Percentiles rank a stretch among this genome's conserved stretches.
phyloP scores from a whole-genome alignment of 164 flowering plant species.

The Hamamelis virginiana region DNA sequence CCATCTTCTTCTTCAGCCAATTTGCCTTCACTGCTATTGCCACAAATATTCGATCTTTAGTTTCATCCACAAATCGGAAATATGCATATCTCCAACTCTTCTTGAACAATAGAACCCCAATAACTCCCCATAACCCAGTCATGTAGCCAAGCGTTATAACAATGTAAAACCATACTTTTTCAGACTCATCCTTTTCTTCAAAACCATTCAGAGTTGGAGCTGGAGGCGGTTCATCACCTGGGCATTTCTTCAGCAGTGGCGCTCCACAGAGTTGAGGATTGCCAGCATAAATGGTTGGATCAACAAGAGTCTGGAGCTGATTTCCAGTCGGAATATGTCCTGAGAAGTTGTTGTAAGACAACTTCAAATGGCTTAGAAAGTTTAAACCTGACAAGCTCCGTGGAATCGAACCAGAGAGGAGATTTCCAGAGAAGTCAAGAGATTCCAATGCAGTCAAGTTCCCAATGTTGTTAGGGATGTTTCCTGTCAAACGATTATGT shows the following conservation, averaged over 20 bases:
- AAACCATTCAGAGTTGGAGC: background rate
- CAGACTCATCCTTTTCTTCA: background rate
- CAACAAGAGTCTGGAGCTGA: constrained; percentile 13
- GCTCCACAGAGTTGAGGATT: constrained; percentile 17
- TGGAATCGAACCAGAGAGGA: constrained; percentile 17
- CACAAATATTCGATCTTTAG: too few species aligned
- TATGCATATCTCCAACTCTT: background rate
- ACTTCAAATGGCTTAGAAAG: constrained; percentile 8
- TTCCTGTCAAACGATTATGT: background rate
- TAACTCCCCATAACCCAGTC: constrained; percentile 16
- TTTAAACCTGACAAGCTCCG: constrained; percentile 5
- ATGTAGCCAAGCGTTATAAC: background rate
- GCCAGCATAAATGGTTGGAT: constrained; percentile 11
- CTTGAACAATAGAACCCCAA: constrained; percentile 7
- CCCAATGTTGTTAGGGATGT: constrained; percentile 9
- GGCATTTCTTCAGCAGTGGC: background rate
- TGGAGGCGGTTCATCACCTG: background rate
- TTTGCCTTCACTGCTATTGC: too few species aligned
- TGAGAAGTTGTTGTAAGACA: constrained; percentile 18
- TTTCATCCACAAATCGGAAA: too few species aligned
- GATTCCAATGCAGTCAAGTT: constrained; percentile 11
- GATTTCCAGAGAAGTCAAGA: constrained; percentile 22
- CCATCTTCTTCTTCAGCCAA: too few species aligned
- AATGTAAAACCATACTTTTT: constrained; percentile 1
- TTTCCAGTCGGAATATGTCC: constrained; percentile 17